Conservation (phyloP, 148 eudicot genomes). For the Bassia scoparia region DNA sequence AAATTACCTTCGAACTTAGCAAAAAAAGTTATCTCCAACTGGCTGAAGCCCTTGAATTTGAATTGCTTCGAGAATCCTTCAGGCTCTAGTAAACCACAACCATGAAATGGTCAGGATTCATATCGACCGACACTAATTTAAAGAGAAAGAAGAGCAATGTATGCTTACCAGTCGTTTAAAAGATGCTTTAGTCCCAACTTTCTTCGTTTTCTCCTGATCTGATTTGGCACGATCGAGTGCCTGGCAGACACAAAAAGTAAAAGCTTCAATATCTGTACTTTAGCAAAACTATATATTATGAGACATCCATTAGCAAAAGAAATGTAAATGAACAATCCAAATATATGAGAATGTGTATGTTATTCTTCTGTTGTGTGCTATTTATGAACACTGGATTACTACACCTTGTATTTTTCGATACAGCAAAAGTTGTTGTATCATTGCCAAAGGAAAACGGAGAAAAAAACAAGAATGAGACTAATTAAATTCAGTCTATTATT, state of each 20-base stretch:
- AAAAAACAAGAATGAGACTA: too few relatives aligned
- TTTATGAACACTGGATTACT: too few relatives aligned
- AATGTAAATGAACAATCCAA: not conserved
- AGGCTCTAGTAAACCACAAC: conserved; percentile 44
- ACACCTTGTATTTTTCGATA: too few relatives aligned
- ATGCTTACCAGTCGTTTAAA: conserved; percentile 75
- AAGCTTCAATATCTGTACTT: not conserved
- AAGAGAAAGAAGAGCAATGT: not conserved
- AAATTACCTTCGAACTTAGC: conserved; percentile 16
- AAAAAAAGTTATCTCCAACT: conserved; percentile 27
- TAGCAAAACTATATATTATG: not conserved
- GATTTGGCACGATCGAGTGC: conserved; percentile 91
- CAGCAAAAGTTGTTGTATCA: not conserved
- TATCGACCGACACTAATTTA: not conserved
- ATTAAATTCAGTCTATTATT: too few relatives aligned
- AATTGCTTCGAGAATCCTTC: conserved; percentile 47
- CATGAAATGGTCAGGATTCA: conserved; percentile 8
- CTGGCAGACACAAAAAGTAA: conserved; percentile 32
- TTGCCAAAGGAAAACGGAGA: not conserved
- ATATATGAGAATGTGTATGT: too few relatives aligned
- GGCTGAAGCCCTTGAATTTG: conserved; percentile 32
- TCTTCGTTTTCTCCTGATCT: conserved; percentile 49
- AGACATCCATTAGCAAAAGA: not conserved
- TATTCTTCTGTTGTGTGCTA: too few relatives aligned
- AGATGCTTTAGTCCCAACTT: conserved; percentile 52